Conservation (phyloP, 495 filamentous ascomycete species). For the Aspergillus incahuasiensis region DNA sequence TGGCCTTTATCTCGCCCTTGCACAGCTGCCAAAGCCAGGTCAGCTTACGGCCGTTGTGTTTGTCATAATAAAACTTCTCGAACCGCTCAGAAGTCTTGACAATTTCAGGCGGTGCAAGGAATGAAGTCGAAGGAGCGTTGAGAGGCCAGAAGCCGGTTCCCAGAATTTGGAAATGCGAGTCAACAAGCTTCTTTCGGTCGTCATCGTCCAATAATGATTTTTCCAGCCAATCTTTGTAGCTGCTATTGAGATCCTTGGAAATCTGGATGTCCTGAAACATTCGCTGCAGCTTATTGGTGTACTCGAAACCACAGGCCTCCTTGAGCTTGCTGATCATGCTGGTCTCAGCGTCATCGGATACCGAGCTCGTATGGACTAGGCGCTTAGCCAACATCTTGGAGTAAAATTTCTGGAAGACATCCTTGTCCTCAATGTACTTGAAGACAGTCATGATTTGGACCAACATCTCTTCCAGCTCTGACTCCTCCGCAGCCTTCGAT, state of each 20-base stretch:
- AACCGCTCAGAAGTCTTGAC: slow-evolving; percentile 84
- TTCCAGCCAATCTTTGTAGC: slow-evolving; percentile 69
- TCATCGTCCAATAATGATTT: slow-evolving; percentile 54
- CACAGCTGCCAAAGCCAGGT: slow-evolving; percentile 98
- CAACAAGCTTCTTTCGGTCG: slow-evolving; percentile 57
- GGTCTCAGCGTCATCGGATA: slow-evolving; percentile 94
- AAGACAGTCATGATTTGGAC: slow-evolving; percentile 99
- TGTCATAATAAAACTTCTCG: slow-evolving; percentile 85
- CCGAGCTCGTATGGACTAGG: slow-evolving; percentile 87
- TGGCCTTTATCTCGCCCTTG: slow-evolving; percentile 93
- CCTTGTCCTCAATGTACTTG: slow-evolving; percentile 99
- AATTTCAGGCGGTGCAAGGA: slow-evolving; percentile 81
- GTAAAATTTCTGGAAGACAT: slow-evolving; percentile 99
- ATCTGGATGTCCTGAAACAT: slow-evolving; percentile 99
- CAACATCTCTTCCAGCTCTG: slow-evolving; percentile 83
- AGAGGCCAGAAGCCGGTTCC: slow-evolving; percentile 98
- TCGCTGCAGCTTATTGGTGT: slow-evolving; percentile 97
- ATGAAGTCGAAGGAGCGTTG: slow-evolving; percentile 74
- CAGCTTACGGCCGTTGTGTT: slow-evolving; percentile 92
- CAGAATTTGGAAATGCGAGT: slow-evolving; percentile 79
- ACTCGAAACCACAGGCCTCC: slow-evolving; percentile 97
- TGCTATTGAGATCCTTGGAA: slow-evolving; percentile 89
- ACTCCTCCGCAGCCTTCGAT: slow-evolving; percentile 83
- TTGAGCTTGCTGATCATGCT: slow-evolving; percentile 99
- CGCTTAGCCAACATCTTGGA: slow-evolving; percentile 94